These are phyloP conservation scores for Candida maris DNA, from an alignment of 805 yeast species.

Conservation along the genomic window DNA sequence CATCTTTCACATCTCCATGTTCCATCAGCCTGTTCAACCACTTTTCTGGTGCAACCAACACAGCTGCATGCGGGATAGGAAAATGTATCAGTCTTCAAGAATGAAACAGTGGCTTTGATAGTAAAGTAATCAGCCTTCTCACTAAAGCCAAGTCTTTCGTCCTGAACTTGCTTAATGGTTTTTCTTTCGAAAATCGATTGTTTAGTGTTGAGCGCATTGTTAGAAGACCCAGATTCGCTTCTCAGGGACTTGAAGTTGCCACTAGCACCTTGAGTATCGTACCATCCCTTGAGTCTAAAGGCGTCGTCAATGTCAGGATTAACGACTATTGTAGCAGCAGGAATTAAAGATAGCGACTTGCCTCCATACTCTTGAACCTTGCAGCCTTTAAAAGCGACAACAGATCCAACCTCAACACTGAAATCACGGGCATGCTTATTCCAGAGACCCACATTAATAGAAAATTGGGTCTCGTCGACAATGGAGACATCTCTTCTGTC, in stretches of 20 bases:
- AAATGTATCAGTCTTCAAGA: conserved; percentile 68
- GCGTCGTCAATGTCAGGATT: conserved; percentile 92
- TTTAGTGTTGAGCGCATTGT: conserved; percentile 30
- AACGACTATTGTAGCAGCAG: conserved; percentile 67
- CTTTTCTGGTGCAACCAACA: conserved; percentile 80
- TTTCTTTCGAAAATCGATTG: conserved; percentile 54
- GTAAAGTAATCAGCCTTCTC: conserved; percentile 80
- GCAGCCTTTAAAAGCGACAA: conserved; percentile 89
- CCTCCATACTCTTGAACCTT: conserved; percentile 88
- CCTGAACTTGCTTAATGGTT: conserved; percentile 61
- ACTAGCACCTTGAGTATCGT: conserved; percentile 68
- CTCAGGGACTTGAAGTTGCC: conserved; percentile 61
- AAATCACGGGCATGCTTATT: conserved; percentile 82
- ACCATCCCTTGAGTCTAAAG: conserved; percentile 90
- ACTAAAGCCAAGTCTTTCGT: conserved; percentile 63
- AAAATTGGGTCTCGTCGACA: conserved; percentile 79
- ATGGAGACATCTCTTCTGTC: conserved; percentile 86
- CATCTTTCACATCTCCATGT: conserved; percentile 95
- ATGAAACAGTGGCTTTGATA: conserved; percentile 70
- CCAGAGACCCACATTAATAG: conserved; percentile 85
- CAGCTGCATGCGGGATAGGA: conserved; percentile 86
- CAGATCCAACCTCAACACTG: conserved; percentile 66
- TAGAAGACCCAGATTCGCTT: conserved; percentile 41
- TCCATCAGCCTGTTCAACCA: conserved; percentile 66
- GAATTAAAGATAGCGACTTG: conserved; percentile 74